Evolutionary conservation across 1,284 basidiomycete species (phyloP), one percentile per base, ranked within the genome.

Genomic region (Ustilago sp.): DNA sequence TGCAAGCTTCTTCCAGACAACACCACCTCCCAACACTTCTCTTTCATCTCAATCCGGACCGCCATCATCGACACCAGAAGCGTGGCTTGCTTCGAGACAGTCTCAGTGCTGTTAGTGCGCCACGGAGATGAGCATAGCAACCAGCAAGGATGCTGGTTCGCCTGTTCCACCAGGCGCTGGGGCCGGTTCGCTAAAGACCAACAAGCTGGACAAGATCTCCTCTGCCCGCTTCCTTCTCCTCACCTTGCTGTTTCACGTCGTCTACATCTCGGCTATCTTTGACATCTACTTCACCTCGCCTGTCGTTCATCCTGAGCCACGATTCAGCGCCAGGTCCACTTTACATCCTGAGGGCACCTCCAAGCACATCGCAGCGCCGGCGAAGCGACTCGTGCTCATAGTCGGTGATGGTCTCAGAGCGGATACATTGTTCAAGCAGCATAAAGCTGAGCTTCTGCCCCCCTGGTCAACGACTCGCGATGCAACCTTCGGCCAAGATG

Each of bases 211-310:
- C 90, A 61, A 61, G 62, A 54, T 56, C 45, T 72, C 71, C 9
- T 60, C 71, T 1, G 61, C 85, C 91, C 93, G 70, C 88, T 89
- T 64, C 90, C 91, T 31, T 91, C 55, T 83, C 28, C 71, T 83
- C 23, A 79, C 70, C 13, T 66, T 84, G 17, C 57, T 82, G 3
- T 81, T 85, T 47, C 80, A 83, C 51, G 56, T 81, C 35, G 53
- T 84, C 62, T 80, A 79, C 62, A 81, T 73, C 43, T 77, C 65
- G 31, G 74, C 79, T 50, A 80, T 95, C 36, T 95, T 95, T 86
- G 93, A 95, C 87, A 94, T 94, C 86, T 95, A 95, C 86, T 95
- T 95, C 81, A 92, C 90, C 19, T 86, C 85, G 17, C 87, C 87
- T 1, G 87, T 87, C 47, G 84, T 87, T 5, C 79, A 85, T 50